A percentile compares a stretch with the other conserved stretches of the same genome.
These are phyloP conservation scores for Penicillium bialowiezense DNA, from an alignment of 495 filamentous ascomycete species.

Conservation along the genomic window DNA sequence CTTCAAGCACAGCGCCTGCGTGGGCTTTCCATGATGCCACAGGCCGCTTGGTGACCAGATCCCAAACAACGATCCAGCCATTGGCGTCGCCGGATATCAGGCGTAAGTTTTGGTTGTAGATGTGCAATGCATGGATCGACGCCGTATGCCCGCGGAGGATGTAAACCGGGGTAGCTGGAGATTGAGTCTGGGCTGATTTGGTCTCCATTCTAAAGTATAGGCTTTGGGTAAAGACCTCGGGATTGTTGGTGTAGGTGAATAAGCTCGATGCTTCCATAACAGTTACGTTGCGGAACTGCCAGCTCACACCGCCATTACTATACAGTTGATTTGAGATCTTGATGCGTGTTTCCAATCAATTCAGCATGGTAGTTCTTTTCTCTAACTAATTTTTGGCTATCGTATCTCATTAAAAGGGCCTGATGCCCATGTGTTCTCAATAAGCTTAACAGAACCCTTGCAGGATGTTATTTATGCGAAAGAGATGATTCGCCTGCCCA, in stretches of 20 bases:
- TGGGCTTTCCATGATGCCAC: slow-evolving; percentile 88
- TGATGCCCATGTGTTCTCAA: too few relatives aligned
- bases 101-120: slow-evolving; percentile 69
- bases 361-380: too few relatives aligned
- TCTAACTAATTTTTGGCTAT: too few relatives aligned
- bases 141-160: slow-evolving; percentile 84
- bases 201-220: neutral
- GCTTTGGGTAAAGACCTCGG: neutral
- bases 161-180: slow-evolving; percentile 72
- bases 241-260: neutral
- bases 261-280: neutral
- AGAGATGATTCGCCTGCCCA: too few relatives aligned
- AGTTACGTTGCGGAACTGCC: neutral
- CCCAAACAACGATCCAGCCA: slow-evolving; percentile 87
- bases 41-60: slow-evolving; percentile 75
- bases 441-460: too few relatives aligned
- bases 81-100: slow-evolving; percentile 87
- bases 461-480: too few relatives aligned
- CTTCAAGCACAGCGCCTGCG: slow-evolving; percentile 70
- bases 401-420: too few relatives aligned
- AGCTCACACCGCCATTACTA: neutral
- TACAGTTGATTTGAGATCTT: too few relatives aligned
- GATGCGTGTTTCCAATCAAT: too few relatives aligned
- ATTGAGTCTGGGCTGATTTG: slow-evolving; percentile 10
- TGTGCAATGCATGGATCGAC: slow-evolving; percentile 74